Conservation (phyloP, 164 flowering plant genomes). For the Dillenia suffruticosa region DNA sequence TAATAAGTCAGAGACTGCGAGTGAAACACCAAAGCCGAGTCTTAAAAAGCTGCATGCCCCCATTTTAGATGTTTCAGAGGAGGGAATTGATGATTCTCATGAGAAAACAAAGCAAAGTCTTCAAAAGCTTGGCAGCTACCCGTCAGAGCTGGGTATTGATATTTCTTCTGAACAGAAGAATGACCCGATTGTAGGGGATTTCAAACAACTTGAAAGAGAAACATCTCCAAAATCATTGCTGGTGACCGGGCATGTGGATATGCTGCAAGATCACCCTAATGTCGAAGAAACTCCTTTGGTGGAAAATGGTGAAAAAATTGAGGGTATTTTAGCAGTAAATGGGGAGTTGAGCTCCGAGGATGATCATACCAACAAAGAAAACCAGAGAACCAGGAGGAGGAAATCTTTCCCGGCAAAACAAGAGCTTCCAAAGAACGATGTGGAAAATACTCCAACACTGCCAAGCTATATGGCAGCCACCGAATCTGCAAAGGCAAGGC, state of each 20-base stretch:
- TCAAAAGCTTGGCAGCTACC: constrained; percentile 16
- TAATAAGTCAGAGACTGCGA: constrained; percentile 34
- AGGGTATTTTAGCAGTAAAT: constrained; percentile 23
- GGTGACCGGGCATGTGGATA: constrained; percentile 13
- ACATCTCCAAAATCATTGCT: constrained; percentile 15
- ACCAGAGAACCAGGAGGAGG: constrained; percentile 41
- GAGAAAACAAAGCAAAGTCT: constrained; percentile 7
- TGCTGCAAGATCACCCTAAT: constrained; percentile 15
- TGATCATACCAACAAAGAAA: constrained; percentile 36
- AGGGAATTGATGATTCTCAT: not conserved
- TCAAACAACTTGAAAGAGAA: constrained; percentile 25
- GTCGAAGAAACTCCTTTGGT: constrained; percentile 23
- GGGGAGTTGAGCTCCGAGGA: constrained; percentile 41
- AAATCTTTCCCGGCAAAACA: constrained; percentile 57
- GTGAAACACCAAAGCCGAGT: constrained; percentile 43
- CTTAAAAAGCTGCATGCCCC: constrained; percentile 19
- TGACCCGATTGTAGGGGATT: constrained; percentile 16
- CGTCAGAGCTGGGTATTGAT: constrained; percentile 10
- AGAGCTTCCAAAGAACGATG: constrained; percentile 58
- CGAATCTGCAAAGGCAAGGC: constrained; percentile 59
- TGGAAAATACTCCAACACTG: constrained; percentile 53
- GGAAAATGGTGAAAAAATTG: constrained; percentile 37
- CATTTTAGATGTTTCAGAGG: constrained; percentile 18
- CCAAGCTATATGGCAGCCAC: constrained; percentile 92
- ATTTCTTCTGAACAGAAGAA: constrained; percentile 32